Percentiles rank a stretch among this genome's conserved stretches.
Evolutionary conservation across 495 filamentous ascomycete species (phyloP).

Genomic region (Pseudoneurospora amorphoporcata): DNA sequence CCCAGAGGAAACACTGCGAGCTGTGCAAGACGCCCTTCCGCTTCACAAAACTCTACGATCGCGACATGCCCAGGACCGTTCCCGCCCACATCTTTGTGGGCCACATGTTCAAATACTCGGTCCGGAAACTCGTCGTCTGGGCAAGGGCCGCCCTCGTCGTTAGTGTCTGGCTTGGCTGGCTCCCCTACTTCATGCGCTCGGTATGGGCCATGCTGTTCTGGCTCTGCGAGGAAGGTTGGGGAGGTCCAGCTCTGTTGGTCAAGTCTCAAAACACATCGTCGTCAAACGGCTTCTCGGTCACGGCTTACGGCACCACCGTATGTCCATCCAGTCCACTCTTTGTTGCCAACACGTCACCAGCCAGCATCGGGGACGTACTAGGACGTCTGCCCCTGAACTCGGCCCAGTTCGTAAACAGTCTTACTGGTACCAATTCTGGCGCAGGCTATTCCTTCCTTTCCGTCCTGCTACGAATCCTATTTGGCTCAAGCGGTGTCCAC

Average conservation of each 20-base stretch:
- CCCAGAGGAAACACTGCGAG: slow-evolving; percentile 98
- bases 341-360: slow-evolving; percentile 24
- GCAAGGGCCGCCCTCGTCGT: slow-evolving; percentile 65
- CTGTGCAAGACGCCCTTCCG: slow-evolving; percentile 96
- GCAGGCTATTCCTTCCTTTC: slow-evolving; percentile 17
- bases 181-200: slow-evolving; percentile 84
- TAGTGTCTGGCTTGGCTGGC: slow-evolving; percentile 76
- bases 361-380: slow-evolving; percentile 20
- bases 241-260: slow-evolving; percentile 17
- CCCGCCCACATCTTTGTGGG: slow-evolving; percentile 70
- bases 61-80: slow-evolving; percentile 77
- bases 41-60: slow-evolving; percentile 95
- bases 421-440: slow-evolving; percentile 12
- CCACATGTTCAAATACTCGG: slow-evolving; percentile 59
- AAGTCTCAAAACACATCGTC: background rate
- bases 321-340: slow-evolving; percentile 39
- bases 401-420: slow-evolving; percentile 16
- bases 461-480: slow-evolving; percentile 17
- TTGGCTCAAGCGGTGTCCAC: slow-evolving; percentile 17
- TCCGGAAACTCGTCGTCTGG: slow-evolving; percentile 64
- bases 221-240: slow-evolving; percentile 87
- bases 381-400: slow-evolving; percentile 19
- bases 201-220: slow-evolving; percentile 91
- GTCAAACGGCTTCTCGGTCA: slow-evolving; percentile 3
- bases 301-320: slow-evolving; percentile 16